Conservation (phyloP, 345 rosid genomes). For the Aquilaria sinensis region DNA sequence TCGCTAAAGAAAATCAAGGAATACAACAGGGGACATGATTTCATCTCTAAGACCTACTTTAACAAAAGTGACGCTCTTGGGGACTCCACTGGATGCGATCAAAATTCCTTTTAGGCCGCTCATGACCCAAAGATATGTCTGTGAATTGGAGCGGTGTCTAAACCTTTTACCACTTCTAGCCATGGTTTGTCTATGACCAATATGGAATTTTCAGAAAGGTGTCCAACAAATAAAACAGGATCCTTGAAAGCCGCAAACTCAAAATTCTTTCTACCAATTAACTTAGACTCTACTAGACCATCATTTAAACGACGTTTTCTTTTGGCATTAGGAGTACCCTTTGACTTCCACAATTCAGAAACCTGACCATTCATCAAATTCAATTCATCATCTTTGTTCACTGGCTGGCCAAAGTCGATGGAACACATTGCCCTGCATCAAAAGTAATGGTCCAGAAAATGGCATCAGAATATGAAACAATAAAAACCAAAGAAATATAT, state of each 20-base stretch:
- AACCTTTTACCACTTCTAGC: constrained; percentile 72
- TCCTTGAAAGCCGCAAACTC: constrained; percentile 72
- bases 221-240: constrained; percentile 83
- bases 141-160: constrained; percentile 78
- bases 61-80: background rate
- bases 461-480: background rate
- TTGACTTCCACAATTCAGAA: constrained; percentile 38
- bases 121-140: constrained; percentile 87
- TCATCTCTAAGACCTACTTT: background rate
- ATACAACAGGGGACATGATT: constrained; percentile 25
- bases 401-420: constrained; percentile 74
- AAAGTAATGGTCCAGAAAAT: background rate
- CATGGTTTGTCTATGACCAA: constrained; percentile 89
- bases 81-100: background rate
- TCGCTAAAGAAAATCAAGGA: constrained; percentile 20
- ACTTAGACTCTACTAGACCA: constrained; percentile 38
- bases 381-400: constrained; percentile 54
- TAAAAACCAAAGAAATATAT: background rate
- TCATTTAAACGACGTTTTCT: constrained; percentile 49
- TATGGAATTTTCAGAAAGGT: constrained; percentile 65
- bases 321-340: constrained; percentile 31
- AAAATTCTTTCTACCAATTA: constrained; percentile 52
- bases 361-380: constrained; percentile 37
- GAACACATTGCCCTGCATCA: constrained; percentile 80
- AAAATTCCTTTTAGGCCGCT: constrained; percentile 4